phyloP scores from a whole-genome alignment of 305 asterid species.

The Petunia hybrid region DNA sequence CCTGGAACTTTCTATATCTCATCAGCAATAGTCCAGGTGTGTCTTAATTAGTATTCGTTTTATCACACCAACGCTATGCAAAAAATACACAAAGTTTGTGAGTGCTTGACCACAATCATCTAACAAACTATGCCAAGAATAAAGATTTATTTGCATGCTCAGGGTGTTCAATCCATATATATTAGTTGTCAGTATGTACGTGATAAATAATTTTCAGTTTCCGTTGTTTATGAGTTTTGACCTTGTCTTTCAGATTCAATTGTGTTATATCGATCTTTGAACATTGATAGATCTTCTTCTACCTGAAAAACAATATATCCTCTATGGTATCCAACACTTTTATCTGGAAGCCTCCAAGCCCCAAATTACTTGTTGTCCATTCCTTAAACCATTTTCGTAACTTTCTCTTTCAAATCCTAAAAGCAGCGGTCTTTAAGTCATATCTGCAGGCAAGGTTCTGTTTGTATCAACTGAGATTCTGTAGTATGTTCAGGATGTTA shows the following conservation, averaged over 20 bases:
- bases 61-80: neutral
- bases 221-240: slow-evolving; percentile 19
- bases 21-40: slow-evolving; percentile 10
- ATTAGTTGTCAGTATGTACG: slow-evolving; percentile 1
- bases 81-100: slow-evolving; percentile 7
- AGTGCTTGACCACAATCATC: neutral
- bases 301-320: slow-evolving; percentile 2
- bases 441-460: slow-evolving; percentile 1
- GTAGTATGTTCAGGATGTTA: slow-evolving; percentile 12
- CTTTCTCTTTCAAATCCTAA: neutral
- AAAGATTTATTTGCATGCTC: neutral
- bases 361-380: neutral
- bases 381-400: neutral
- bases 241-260: slow-evolving; percentile 29
- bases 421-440: slow-evolving; percentile 21
- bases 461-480: slow-evolving; percentile 9
- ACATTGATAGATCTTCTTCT: neutral
- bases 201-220: slow-evolving; percentile 8
- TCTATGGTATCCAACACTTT: slow-evolving; percentile 10
- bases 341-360: slow-evolving; percentile 12
- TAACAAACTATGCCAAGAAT: neutral
- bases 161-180: neutral
- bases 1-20: slow-evolving; percentile 1
- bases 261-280: neutral
- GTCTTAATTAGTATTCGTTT: slow-evolving; percentile 3